Base-by-base conservation (phyloP, 139 green algal genomes). In the Astrephomene gubernaculifera region DNA sequence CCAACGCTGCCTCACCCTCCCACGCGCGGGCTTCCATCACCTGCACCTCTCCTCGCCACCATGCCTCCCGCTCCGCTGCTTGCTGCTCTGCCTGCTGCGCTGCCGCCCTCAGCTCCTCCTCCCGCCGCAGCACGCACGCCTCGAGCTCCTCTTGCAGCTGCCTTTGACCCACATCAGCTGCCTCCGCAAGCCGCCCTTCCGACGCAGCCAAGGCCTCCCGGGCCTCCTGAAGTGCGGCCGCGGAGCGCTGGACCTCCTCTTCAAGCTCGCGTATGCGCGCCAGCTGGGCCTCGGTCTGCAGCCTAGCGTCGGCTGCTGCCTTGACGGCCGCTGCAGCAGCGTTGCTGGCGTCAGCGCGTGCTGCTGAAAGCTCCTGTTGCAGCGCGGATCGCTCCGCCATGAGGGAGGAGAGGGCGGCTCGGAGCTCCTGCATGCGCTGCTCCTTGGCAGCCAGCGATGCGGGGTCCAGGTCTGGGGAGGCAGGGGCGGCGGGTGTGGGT, bases 351-450 rank as follows among this genome's bases (percentile, higher is more conserved):
- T 83, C 31, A 14, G 70, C 44, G 38, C 65, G 44, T 61, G 38
- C 35, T 4, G 73, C 33, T 27, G 27, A 44, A 35, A 79, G 45
- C 61, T 82, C 41, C 43, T 61, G 43, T 45, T 68, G 85, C 57
- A 87, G 68, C 10, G 64, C 80, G 12, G 73, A 38, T 0, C 80
- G 71, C 4, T 90, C 85, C 22, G 71, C 60, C 70, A 87, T 31
- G 21, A 71, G 68, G 4, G 83, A 70, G 19, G 86, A 60, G n/a
- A 92, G 78, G 4, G 86, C 82, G 7, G 81, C 60, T 14, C 85
- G 71, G 33, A 92, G 85, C 85, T 92, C 89, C 8, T 81, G 65
- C 36, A 92, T 89, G 17, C 89, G 82, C 63, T 88, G 52, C 39
- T 83, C 61, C 71, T 92, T 92, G 4, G 81, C 83, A 29, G 63